Base-by-base conservation (phyloP, 805 yeast genomes). In the Myxozyma lipomycoides region DNA sequence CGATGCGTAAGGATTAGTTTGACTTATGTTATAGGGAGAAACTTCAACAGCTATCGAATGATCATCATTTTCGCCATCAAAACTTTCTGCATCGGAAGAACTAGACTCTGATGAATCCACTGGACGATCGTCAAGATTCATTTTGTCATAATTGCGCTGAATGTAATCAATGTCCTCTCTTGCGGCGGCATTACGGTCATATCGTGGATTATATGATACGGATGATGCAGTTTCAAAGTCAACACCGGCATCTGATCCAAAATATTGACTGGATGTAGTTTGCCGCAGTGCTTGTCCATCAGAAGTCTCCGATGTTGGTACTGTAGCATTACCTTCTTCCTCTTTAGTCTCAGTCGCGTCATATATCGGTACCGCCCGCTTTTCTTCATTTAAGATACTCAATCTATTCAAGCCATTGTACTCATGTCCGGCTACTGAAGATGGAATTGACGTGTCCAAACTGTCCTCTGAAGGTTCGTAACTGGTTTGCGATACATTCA, bases 101-200 rank as follows among this genome's bases (percentile, higher is more conserved):
- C 51, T 46, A 1, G 38, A 35, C 38, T 25, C 51, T 10, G 55
- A 51, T 7, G 55, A 51, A 17, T 51, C 55, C 18, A 51, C 42
- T 5, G 55, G 55, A 21, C 55, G 32, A 19, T 38, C 35, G 32
- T 28, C 32, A 12, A 42, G 42, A 26, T 46, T 51, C 40, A 51
- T 39, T 19, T 46, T 51, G 19, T 46, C 43, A 23, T 42, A 10
- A 34, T 39, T 25, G 19, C 46, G 50, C 35, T 42, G 49, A 17
- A 45, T 41, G 7, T 41, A 42, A n/a, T 41, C 53, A 40, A 40
- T n/a, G 39, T 44, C 24, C 18, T 35, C 38, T 6, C 38, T 17
- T 7, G 38, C 38, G 19, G 38, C 38, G n/a, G 38, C 38, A 15
- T 35, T 35, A n/a, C 38, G 38, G 18, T 35, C 38, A 35, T 35